Evolutionary conservation across 495 filamentous ascomycete genomes (phyloP).

Genomic region (Penicillium silybi): DNA sequence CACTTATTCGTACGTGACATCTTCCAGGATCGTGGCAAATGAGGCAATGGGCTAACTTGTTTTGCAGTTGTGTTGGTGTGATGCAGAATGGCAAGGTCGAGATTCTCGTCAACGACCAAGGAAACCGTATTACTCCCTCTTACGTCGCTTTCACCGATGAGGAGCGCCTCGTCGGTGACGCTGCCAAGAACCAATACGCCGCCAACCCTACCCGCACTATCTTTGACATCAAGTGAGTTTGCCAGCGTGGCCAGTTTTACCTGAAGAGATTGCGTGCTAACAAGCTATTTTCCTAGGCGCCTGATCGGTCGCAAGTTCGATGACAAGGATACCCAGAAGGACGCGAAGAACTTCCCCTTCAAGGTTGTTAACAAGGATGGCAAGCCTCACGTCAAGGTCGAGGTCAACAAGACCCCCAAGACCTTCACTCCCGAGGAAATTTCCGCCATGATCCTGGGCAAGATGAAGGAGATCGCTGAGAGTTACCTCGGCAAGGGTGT

Average conservation of each 20-base stretch:
- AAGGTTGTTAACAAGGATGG: constrained; percentile 77
- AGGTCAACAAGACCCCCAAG: constrained; percentile 69
- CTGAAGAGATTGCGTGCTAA: constrained; percentile 9
- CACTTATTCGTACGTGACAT: constrained; percentile 71
- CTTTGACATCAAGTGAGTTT: constrained; percentile 86
- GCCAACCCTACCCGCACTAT: constrained; percentile 85
- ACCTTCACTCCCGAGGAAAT: constrained; percentile 81
- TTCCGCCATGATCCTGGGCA: constrained; percentile 76
- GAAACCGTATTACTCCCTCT: constrained; percentile 97
- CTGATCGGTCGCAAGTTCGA: constrained; percentile 85
- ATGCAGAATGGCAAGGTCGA: constrained; percentile 99
- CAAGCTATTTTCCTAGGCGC: constrained; percentile 51
- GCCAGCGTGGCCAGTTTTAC: constrained; percentile 2
- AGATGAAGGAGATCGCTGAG: constrained; percentile 96
- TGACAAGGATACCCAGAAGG: constrained; percentile 79
- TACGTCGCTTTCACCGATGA: constrained; percentile 99
- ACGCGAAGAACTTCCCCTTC: constrained; percentile 90
- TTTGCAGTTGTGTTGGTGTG: constrained; percentile 78
- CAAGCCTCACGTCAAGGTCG: constrained; percentile 75
- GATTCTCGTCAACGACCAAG: constrained; percentile 94
- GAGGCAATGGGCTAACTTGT: constrained; percentile 13
- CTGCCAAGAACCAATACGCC: constrained; percentile 98
- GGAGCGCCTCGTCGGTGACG: constrained; percentile 95
- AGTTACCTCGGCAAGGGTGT: constrained; percentile 87
- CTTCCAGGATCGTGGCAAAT: not conserved